Evolutionary conservation across 331 rosid species (phyloP).

Genomic region (Prunus yedoensis): DNA sequence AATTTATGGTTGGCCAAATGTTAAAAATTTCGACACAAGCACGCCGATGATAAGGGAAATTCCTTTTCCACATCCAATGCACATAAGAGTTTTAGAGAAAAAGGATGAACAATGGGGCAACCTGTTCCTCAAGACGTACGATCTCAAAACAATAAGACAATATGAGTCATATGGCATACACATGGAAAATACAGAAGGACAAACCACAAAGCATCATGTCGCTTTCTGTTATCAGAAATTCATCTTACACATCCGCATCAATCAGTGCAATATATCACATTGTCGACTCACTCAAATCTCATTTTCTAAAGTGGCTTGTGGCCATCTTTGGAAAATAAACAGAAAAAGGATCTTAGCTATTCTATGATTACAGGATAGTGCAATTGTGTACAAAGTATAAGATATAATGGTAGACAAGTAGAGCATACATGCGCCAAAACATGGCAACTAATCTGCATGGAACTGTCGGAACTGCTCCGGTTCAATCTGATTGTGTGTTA

Average conservation of each 20-base stretch:
- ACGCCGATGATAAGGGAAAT: not conserved
- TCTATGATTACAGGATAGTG: not conserved
- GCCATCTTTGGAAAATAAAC: not conserved
- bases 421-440: no score
- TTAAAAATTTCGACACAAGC: not conserved
- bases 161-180: no score
- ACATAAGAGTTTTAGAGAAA: not conserved
- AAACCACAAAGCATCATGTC: not conserved
- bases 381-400: not conserved
- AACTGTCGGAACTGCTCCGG: not conserved
- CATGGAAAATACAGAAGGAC: no score
- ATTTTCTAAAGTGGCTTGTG: not conserved
- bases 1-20: not conserved
- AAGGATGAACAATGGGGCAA: no score
- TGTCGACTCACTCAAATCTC: not conserved
- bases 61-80: not conserved
- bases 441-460: not conserved
- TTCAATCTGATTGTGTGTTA: slow-evolving; percentile 24
- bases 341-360: not conserved
- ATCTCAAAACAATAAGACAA: no score
- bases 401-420: not conserved
- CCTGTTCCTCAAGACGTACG: no score
- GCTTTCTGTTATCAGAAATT: not conserved
- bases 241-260: not conserved
- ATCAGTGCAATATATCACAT: not conserved